Percentiles rank a stretch among this genome's conserved stretches.
Evolutionary conservation across 768 basidiomycete species (phyloP).

Genomic region (Boletus vermiculosoides): DNA sequence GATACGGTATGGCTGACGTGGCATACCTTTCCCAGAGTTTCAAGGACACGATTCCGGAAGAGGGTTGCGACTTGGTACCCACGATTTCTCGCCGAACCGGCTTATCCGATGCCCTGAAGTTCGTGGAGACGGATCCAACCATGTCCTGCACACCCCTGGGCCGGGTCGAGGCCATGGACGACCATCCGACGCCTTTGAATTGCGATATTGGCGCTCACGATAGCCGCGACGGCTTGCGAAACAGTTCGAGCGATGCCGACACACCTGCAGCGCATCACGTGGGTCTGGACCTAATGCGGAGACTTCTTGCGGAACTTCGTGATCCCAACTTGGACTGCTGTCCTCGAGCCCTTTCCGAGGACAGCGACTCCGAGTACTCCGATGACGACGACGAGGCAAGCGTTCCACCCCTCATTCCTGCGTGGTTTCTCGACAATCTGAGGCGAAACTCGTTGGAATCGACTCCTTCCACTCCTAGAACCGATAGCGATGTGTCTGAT

Average conservation of each 20-base stretch:
- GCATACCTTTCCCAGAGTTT: neutral
- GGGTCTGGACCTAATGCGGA: conserved; percentile 11
- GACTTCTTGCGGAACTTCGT: conserved; percentile 14
- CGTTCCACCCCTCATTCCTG: neutral
- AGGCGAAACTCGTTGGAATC: conserved; percentile 2
- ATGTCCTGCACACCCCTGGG: neutral
- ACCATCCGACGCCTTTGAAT: neutral
- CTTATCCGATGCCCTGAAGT: neutral
- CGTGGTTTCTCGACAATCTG: neutral
- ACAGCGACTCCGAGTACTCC: conserved; percentile 1
- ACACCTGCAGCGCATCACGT: neutral
- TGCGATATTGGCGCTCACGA: neutral
- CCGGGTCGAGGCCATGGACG: neutral
- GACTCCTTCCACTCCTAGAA: neutral
- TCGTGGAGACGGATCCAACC: neutral
- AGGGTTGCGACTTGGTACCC: neutral
- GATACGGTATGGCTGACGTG: conserved; percentile 14
- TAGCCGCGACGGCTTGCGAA: neutral
- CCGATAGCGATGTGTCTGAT: conserved; percentile 3
- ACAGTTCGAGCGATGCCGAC: neutral
- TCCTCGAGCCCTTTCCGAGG: conserved; percentile 4
- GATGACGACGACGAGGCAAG: neutral
- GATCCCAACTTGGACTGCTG: conserved; percentile 10
- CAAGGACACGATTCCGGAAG: neutral
- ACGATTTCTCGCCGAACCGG: neutral